These are phyloP conservation scores for Calonectria crousiana DNA, from an alignment of 2,329 filamentous ascomycete species.

Conservation along the genomic window DNA sequence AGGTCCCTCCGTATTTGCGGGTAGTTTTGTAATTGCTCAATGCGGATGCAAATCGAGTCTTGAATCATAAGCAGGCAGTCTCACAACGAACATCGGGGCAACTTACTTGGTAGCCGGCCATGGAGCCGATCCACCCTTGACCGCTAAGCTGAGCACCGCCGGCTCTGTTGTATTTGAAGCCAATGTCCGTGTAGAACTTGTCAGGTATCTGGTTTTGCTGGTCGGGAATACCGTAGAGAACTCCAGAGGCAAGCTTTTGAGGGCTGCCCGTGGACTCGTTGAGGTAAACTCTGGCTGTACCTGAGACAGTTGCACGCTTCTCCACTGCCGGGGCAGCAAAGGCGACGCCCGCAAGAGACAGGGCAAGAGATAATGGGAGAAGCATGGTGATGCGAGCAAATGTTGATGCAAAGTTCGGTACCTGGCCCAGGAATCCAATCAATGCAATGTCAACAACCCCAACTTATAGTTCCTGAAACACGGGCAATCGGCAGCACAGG, in stretches of 20 bases:
- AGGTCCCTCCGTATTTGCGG: conserved; percentile 52
- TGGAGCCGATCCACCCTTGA: conserved; percentile 14
- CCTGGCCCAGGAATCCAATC: neutral
- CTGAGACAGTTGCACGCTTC: conserved; percentile 7
- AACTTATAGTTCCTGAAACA: conserved; percentile 11
- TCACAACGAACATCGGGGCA: no score
- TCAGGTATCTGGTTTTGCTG: conserved; percentile 25
- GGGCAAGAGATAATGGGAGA: neutral
- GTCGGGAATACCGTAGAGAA: conserved; percentile 32
- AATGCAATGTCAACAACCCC: neutral
- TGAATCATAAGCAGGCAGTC: neutral
- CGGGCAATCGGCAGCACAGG: neutral
- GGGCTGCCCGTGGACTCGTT: conserved; percentile 6
- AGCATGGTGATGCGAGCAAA: neutral
- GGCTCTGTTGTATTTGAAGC: conserved; percentile 28
- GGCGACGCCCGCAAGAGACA: neutral
- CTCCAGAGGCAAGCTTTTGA: conserved; percentile 28
- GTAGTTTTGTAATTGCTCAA: conserved; percentile 31
- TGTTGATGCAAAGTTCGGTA: neutral
- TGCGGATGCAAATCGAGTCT: conserved; percentile 27
- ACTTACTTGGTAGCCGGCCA: conserved; percentile 23
- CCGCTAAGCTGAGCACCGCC: conserved; percentile 28
- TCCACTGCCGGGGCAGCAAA: neutral
- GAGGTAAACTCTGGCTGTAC: conserved; percentile 20
- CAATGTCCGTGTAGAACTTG: conserved; percentile 22